Conservation (phyloP, 2,329 filamentous ascomycete genomes). For the Xylaria sp. region DNA sequence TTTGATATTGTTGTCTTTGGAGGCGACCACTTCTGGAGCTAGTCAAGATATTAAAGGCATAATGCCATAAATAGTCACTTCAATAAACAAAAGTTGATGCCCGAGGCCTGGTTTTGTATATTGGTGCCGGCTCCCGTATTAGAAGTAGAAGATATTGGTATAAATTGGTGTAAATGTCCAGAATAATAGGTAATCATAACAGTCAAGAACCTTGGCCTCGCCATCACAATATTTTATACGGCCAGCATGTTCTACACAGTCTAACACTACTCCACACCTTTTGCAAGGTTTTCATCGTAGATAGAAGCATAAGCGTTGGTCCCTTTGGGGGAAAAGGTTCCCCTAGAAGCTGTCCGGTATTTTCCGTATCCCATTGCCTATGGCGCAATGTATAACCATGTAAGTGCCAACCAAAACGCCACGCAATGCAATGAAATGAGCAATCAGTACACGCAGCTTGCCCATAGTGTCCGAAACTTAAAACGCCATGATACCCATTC, state of each 20-base stretch:
- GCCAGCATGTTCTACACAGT: neutral
- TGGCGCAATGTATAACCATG: neutral
- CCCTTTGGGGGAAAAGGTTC: too few relatives aligned
- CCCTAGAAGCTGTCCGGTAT: neutral
- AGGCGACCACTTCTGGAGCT: slow-evolving; percentile 82
- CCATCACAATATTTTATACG: neutral
- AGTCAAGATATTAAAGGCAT: slow-evolving; percentile 69
- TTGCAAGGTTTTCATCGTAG: neutral
- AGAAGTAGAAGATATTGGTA: neutral
- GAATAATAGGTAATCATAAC: neutral
- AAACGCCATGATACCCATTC: neutral
- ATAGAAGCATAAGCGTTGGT: neutral
- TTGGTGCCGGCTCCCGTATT: neutral
- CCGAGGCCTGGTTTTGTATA: neutral
- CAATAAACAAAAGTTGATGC: neutral
- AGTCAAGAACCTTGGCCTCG: neutral
- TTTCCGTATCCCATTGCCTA: neutral
- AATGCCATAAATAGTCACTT: neutral
- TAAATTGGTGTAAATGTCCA: neutral
- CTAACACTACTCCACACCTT: too few relatives aligned
- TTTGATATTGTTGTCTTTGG: slow-evolving; percentile 84
- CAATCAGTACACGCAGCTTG: neutral
- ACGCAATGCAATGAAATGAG: slow-evolving; percentile 12
- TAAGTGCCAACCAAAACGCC: slow-evolving; percentile 23
- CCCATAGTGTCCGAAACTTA: neutral